These are phyloP conservation scores for Ordospora pajunii DNA, from an alignment of 371 early-diverging fungal species.

Conservation along the genomic window DNA sequence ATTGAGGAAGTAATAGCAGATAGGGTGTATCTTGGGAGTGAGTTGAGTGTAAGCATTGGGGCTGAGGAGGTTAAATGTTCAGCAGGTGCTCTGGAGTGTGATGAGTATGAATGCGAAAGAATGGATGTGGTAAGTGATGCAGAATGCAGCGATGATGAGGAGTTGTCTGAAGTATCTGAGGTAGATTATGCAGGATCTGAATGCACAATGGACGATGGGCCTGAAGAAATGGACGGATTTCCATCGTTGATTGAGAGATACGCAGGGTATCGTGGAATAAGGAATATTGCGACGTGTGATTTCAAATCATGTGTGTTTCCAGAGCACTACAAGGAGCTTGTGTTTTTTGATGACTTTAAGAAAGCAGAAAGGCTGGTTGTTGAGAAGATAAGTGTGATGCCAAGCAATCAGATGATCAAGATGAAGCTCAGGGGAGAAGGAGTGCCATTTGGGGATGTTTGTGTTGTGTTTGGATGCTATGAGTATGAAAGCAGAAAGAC, in stretches of 20 bases:
- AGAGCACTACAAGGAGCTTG: constrained; percentile 49
- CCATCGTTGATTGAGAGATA: constrained; percentile 44
- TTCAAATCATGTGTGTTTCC: constrained; percentile 36
- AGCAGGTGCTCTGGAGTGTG: not conserved
- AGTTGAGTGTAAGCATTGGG: not conserved
- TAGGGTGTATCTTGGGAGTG: not conserved
- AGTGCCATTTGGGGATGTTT: not conserved
- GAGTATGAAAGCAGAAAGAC: constrained; percentile 41
- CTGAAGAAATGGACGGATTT: constrained; percentile 1
- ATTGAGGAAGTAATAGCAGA: not conserved
- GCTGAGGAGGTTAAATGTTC: not conserved
- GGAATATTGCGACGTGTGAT: constrained; percentile 42
- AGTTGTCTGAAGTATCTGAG: not conserved
- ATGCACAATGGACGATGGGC: not conserved
- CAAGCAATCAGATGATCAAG: constrained; percentile 15
- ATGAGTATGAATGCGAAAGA: constrained; percentile 20
- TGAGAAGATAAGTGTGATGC: constrained; percentile 18
- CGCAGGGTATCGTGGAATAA: constrained; percentile 43
- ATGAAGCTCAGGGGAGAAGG: constrained; percentile 25
- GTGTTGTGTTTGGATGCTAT: constrained; percentile 42
- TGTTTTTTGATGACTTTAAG: constrained; percentile 45
- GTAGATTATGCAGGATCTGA: not conserved
- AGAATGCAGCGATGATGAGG: constrained; percentile 2
- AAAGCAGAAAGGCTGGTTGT: constrained; percentile 20
- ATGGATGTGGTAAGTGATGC: not conserved